These are phyloP conservation scores for Vaccinium vitisidaea DNA, from an alignment of 148 eudicot genomes.

Conservation along the genomic window DNA sequence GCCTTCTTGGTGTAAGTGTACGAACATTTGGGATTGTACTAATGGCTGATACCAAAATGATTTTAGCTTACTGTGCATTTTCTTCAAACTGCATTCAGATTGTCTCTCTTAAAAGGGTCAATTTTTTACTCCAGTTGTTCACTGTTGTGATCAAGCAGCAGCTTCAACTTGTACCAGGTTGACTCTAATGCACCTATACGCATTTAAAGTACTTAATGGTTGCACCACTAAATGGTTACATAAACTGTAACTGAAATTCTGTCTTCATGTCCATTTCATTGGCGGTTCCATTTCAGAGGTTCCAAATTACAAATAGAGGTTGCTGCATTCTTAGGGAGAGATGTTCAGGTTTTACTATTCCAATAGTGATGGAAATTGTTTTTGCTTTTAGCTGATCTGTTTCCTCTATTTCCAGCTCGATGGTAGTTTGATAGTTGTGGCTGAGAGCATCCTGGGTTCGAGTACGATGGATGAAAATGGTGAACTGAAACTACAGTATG, in stretches of 20 bases:
- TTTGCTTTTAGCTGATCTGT: conserved; percentile 28
- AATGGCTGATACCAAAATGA: not conserved
- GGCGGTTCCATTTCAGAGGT: conserved; percentile 84
- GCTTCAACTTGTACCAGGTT: conserved; percentile 7
- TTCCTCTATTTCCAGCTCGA: conserved; percentile 52
- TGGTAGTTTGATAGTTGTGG: conserved; percentile 77
- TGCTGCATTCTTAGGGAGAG: conserved; percentile 81
- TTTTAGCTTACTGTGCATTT: not conserved
- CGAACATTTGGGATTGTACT: not conserved
- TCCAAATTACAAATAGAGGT: conserved; percentile 92
- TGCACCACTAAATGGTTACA: conserved; percentile 8
- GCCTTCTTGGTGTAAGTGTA: no score
- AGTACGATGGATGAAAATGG: conserved; percentile 38
- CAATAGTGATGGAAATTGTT: conserved; percentile 8
- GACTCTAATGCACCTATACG: not conserved
- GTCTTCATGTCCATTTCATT: conserved; percentile 47
- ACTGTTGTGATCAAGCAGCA: not conserved
- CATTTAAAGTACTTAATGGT: not conserved
- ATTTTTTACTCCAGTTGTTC: conserved; percentile 1
- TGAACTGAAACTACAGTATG: conserved; percentile 75
- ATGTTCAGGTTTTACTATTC: conserved; percentile 61
- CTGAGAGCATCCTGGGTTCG: conserved; percentile 76
- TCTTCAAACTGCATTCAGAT: not conserved
- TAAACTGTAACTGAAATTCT: not conserved
- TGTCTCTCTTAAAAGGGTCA: not conserved